Base-by-base conservation (phyloP, 805 yeast species). In the Cyberlindnera euphorbiae region DNA sequence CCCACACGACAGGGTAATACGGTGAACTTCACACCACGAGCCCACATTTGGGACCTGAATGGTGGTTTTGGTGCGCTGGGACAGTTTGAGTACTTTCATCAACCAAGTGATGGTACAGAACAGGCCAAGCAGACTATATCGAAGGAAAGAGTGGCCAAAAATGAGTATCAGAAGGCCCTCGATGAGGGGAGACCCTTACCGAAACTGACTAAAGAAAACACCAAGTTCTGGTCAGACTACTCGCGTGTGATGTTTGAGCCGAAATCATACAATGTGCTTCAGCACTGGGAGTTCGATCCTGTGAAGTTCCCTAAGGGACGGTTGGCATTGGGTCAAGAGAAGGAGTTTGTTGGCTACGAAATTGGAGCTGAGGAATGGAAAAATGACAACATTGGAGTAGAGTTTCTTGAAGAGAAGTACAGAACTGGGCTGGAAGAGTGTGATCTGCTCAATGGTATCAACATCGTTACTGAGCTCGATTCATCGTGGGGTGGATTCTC, bases 401-500 rank as follows among this genome's bases (percentile, higher is more conserved):
- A 82, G 17, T 71, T 71, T 28, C 41, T 79, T 30, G 93, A 84
- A 32, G 68, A 66, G 3, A 60, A 62, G 5, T 73, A 88, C 37
- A 67, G 96, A 37, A 58, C 63, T 2, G 60, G 72, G 27, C 52
- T 93, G 11, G 98, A 90, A 53, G 71, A 75, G 41, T 79, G 93
- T 54, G 97, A 93, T 55, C 58, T 65, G 18, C 53, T 89, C 14
- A 74, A 71, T 36, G 96, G 96, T 1, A 39, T 93, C 8, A 83
- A 82, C 46, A 33, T 85, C 0, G 51, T 79, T 3, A 72, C 82
- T 0, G 96, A 88, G 35, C 46, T 80, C 4, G 95, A 85, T 52
- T 68, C 76, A 16, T 83, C 82, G 0, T 90, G 97, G 97, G 82
- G 87, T 32, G 95, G 95, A 0, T 77, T 83, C 47, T 58, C 84